A percentile compares a stretch with the other conserved stretches of the same genome.
Conservation (phyloP, 345 rosid species). For the Populus ilicifolia region DNA sequence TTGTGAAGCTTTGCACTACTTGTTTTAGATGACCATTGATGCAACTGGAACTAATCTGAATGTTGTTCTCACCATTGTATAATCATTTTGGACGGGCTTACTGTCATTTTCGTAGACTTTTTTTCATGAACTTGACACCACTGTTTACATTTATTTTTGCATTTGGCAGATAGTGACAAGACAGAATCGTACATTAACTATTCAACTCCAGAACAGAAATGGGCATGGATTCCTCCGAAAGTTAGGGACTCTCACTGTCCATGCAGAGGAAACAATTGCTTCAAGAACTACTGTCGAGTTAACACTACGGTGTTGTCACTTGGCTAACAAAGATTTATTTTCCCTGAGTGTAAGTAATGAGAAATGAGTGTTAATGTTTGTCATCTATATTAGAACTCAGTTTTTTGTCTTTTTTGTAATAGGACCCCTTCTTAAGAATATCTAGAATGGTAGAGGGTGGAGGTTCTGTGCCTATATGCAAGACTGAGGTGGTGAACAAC, state of each 20-base stretch:
- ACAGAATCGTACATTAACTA: constrained; percentile 42
- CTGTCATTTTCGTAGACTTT: not conserved
- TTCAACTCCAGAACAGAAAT: constrained; percentile 42
- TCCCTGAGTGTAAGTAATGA: constrained; percentile 65
- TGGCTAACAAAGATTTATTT: constrained; percentile 71
- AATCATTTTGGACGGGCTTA: not conserved
- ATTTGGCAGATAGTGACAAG: constrained; percentile 61
- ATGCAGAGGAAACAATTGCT: constrained; percentile 66
- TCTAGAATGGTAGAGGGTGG: constrained; percentile 63
- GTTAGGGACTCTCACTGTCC: constrained; percentile 56
- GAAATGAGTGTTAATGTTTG: not conserved
- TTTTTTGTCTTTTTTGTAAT: constrained; percentile 9
- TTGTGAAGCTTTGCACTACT: not conserved
- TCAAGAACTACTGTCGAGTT: constrained; percentile 59
- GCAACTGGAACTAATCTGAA: not conserved
- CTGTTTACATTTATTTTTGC: not conserved
- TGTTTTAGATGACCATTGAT: not conserved
- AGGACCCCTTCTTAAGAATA: constrained; percentile 87
- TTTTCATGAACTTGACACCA: not conserved
- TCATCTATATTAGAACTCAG: not conserved
- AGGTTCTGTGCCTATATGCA: constrained; percentile 56
- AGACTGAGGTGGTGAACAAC: constrained; percentile 69
- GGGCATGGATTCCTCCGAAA: constrained; percentile 37
- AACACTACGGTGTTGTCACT: constrained; percentile 42
- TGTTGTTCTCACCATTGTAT: not conserved